Evolutionary conservation across 371 early-diverging fungal genomes (phyloP).

Genomic region (Rhizopus delemar): DNA sequence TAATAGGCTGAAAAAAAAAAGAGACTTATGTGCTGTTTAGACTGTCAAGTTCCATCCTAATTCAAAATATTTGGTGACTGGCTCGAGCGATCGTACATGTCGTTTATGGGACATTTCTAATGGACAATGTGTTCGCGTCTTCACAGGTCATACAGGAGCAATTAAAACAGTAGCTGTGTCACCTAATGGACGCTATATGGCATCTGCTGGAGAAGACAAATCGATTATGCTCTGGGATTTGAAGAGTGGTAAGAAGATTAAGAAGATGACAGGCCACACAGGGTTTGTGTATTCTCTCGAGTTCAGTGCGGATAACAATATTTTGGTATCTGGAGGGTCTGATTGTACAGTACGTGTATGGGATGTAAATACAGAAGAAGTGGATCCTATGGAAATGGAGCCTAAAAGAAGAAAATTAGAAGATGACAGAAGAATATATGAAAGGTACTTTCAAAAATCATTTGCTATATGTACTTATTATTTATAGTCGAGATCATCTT

Average conservation of each 20-base stretch:
- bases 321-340: constrained; percentile 90
- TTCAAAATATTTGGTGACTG: constrained; percentile 94
- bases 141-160: constrained; percentile 90
- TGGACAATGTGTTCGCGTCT: constrained; percentile 91
- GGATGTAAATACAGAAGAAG: constrained; percentile 78
- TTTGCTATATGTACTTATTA: not conserved
- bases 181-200: constrained; percentile 92
- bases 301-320: constrained; percentile 82
- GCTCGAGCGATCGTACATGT: constrained; percentile 93
- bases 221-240: constrained; percentile 95
- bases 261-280: constrained; percentile 86
- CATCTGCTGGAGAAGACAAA: constrained; percentile 89
- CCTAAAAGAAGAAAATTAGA: constrained; percentile 16
- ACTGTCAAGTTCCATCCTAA: constrained; percentile 99
- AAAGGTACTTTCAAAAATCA: constrained; percentile 20
- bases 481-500: constrained; percentile 62
- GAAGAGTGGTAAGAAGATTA: constrained; percentile 84
- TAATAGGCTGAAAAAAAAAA: not conserved
- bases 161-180: constrained; percentile 91
- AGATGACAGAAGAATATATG: constrained; percentile 23
- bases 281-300: constrained; percentile 84
- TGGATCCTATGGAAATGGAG: constrained; percentile 8
- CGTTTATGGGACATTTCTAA: constrained; percentile 96
- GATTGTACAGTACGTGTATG: constrained; percentile 96
- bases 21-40: constrained; percentile 24